phyloP scores from a whole-genome alignment of 371 early-diverging fungal species.

The Mortierella sp. region DNA sequence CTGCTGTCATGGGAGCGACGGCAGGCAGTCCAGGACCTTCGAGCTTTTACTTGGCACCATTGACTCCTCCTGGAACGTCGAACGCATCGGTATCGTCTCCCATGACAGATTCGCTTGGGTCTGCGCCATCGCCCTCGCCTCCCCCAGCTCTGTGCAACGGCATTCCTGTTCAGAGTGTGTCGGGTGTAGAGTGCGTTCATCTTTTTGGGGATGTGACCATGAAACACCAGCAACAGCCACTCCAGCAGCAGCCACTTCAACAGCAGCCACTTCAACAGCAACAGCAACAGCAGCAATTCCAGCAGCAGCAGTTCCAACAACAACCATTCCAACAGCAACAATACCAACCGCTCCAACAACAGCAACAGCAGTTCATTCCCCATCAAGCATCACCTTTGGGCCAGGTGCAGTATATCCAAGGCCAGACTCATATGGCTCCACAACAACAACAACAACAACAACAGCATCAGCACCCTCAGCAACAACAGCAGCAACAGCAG shows the following conservation, averaged over 20 bases:
- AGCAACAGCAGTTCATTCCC: constrained; percentile 12
- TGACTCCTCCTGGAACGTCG: constrained; percentile 54
- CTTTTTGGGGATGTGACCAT: constrained; percentile 20
- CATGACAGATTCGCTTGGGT: constrained; percentile 46
- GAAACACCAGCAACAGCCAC: constrained; percentile 21
- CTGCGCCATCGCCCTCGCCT: constrained; percentile 48
- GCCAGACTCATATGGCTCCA: not conserved
- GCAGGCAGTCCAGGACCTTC: constrained; percentile 23
- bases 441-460: constrained; percentile 18
- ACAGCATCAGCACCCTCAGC: constrained; percentile 20
- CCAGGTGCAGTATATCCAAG: constrained; percentile 2
- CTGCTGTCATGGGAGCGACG: constrained; percentile 30
- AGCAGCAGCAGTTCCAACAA: constrained; percentile 26
- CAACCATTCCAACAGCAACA: constrained; percentile 29
- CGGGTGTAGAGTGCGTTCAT: constrained; percentile 10
- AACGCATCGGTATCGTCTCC: constrained; percentile 37
- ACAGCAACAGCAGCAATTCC: constrained; percentile 18
- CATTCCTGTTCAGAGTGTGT: constrained; percentile 5
- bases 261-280: constrained; percentile 18
- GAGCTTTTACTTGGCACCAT: constrained; percentile 43
- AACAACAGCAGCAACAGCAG: constrained; percentile 19
- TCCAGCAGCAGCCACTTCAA: constrained; percentile 16
- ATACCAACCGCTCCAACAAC: constrained; percentile 32
- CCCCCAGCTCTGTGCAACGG: constrained; percentile 27
- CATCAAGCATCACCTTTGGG: constrained; percentile 8